A percentile compares a stretch with the other conserved stretches of the same genome.
These are phyloP conservation scores for Begonia fuchsioides DNA, from an alignment of 306 rosid genomes.

Conservation along the genomic window DNA sequence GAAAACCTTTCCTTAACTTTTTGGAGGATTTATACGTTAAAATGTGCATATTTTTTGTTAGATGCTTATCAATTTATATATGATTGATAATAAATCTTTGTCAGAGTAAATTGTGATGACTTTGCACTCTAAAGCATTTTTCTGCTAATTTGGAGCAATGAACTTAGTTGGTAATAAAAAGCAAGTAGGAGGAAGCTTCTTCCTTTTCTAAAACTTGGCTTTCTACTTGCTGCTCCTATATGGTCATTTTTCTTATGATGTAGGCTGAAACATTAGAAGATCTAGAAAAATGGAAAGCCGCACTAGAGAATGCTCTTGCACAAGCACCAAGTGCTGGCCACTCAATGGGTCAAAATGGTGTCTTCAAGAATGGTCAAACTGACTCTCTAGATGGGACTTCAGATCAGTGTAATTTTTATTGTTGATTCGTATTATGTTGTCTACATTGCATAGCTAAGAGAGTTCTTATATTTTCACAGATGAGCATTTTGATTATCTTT, in stretches of 20 bases:
- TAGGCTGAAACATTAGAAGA: slow-evolving; percentile 93
- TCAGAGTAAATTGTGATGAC: too few relatives aligned
- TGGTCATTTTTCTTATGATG: slow-evolving; percentile 11
- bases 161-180: background rate
- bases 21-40: too few relatives aligned
- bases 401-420: slow-evolving; percentile 47
- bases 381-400: slow-evolving; percentile 50
- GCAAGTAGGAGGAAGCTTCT: background rate
- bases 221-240: slow-evolving; percentile 12
- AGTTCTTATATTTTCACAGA: too few relatives aligned
- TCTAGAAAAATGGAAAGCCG: slow-evolving; percentile 86
- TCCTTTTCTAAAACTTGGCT: slow-evolving; percentile 2
- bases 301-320: slow-evolving; percentile 77
- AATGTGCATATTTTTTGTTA: too few relatives aligned
- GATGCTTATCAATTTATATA: too few relatives aligned
- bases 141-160: too few relatives aligned
- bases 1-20: too few relatives aligned
- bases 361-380: slow-evolving; percentile 43
- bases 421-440: background rate
- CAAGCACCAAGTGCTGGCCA: slow-evolving; percentile 61
- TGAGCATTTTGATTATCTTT: too few relatives aligned
- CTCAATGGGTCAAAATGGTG: slow-evolving; percentile 55
- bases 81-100: too few relatives aligned
- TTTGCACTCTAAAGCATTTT: too few relatives aligned
- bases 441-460: too few relatives aligned